Evolutionary conservation across 805 yeast genomes (phyloP).

Genomic region (Candida adriatica): DNA sequence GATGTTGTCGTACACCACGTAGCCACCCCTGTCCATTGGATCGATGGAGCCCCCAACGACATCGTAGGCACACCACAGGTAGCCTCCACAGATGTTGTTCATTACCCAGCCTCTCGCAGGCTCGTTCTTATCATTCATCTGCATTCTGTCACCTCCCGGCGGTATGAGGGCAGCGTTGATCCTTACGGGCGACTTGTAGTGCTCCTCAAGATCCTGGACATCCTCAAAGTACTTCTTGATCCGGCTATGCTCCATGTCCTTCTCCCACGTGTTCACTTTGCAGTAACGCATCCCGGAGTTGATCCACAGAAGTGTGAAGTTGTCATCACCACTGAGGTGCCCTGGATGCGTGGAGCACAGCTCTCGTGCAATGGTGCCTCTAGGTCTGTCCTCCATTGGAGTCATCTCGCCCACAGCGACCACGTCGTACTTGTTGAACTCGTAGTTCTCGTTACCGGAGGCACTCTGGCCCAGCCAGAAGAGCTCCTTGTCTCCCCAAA

Average conservation of each 20-base stretch:
- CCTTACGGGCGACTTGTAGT: constrained; percentile 31
- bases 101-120: constrained; percentile 50
- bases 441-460: constrained; percentile 31
- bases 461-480: constrained; percentile 63
- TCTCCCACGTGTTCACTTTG: constrained; percentile 31
- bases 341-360: constrained; percentile 62
- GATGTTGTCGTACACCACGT: constrained; percentile 19
- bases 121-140: constrained; percentile 29
- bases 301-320: constrained; percentile 48
- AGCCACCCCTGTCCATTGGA: constrained; percentile 20
- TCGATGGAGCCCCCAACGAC: constrained; percentile 34
- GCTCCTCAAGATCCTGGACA: constrained; percentile 12
- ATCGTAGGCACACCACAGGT: constrained; percentile 59
- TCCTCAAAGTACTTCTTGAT: constrained; percentile 20
- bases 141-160: constrained; percentile 30
- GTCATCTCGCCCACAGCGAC: constrained; percentile 31
- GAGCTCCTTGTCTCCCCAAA: constrained; percentile 80
- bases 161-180: constrained; percentile 45
- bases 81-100: constrained; percentile 41
- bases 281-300: constrained; percentile 67
- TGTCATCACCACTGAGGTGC: constrained; percentile 44
- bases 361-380: constrained; percentile 27
- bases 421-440: constrained; percentile 31
- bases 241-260: constrained; percentile 26
- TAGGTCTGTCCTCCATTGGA: constrained; percentile 16